These are phyloP conservation scores for Hemileccinum impolitum DNA, from an alignment of 768 basidiomycete genomes.

Conservation along the genomic window DNA sequence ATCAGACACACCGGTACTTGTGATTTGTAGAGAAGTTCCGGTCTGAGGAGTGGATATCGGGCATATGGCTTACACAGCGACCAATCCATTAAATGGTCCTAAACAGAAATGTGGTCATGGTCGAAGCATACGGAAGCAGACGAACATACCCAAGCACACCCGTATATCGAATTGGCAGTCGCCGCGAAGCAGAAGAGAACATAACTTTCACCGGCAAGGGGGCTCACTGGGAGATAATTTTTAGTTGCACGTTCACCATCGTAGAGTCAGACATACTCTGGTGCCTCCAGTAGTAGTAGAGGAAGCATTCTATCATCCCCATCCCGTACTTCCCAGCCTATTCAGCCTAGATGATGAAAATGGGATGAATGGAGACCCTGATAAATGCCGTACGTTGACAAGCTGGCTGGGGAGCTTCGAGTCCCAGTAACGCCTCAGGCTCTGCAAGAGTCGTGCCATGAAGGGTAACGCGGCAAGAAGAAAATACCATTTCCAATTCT, in stretches of 20 bases:
- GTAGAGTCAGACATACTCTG: conserved; percentile 37
- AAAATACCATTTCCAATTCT: conserved; percentile 62
- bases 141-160: conserved; percentile 70
- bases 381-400: conserved; percentile 65
- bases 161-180: conserved; percentile 64
- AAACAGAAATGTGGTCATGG: not conserved
- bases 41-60: conserved; percentile 60
- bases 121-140: not conserved
- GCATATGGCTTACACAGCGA: conserved; percentile 63
- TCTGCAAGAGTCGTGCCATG: conserved; percentile 77
- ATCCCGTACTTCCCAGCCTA: conserved; percentile 83
- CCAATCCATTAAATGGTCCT: conserved; percentile 95
- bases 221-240: conserved; percentile 25
- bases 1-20: conserved; percentile 47
- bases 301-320: conserved; percentile 61
- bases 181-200: conserved; percentile 67
- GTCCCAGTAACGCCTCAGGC: conserved; percentile 82
- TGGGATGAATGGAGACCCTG: not conserved
- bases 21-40: conserved; percentile 70
- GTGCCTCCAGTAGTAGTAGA: conserved; percentile 79
- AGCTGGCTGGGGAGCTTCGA: conserved; percentile 73
- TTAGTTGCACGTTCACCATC: not conserved
- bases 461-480: conserved; percentile 64
- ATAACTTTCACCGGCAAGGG: conserved; percentile 47
- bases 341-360: conserved; percentile 1